Percentiles rank a stretch among this genome's conserved stretches.
These are phyloP conservation scores for Tetrapisispora phaffii DNA, from an alignment of 805 yeast genomes.

Conservation along the genomic window DNA sequence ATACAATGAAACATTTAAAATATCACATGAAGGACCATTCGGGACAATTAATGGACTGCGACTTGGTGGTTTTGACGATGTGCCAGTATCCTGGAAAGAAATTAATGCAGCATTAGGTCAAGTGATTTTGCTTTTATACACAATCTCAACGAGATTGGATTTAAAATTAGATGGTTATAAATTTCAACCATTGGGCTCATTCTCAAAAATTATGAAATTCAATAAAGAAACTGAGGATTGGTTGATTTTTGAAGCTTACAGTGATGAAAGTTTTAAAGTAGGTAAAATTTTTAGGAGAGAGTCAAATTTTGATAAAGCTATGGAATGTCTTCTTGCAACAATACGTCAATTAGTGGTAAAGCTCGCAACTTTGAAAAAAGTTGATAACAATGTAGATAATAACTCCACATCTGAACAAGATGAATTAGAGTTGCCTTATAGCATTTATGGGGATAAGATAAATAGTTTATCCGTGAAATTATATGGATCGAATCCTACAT, in stretches of 20 bases:
- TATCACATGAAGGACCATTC: conserved; percentile 73
- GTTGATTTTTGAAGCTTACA: conserved; percentile 49
- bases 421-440: conserved; percentile 57
- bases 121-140: conserved; percentile 55
- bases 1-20: conserved; percentile 71
- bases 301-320: conserved; percentile 67
- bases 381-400: neutral
- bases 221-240: conserved; percentile 30
- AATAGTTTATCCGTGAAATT: conserved; percentile 71
- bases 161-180: conserved; percentile 50
- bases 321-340: conserved; percentile 59
- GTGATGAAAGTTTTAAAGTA: conserved; percentile 63
- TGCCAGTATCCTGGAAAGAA: conserved; percentile 77
- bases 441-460: conserved; percentile 58
- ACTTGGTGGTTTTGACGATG: conserved; percentile 55
- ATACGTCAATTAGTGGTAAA: conserved; percentile 19
- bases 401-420: neutral
- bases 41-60: conserved; percentile 83
- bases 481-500: conserved; percentile 50
- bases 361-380: conserved; percentile 5
- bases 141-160: conserved; percentile 48
- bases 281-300: conserved; percentile 54
- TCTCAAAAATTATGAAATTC: conserved; percentile 54
- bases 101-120: conserved; percentile 90
- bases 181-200: conserved; percentile 75